phyloP scores from a whole-genome alignment of 116 monocot species.

The Dioscorea cayenensis region DNA sequence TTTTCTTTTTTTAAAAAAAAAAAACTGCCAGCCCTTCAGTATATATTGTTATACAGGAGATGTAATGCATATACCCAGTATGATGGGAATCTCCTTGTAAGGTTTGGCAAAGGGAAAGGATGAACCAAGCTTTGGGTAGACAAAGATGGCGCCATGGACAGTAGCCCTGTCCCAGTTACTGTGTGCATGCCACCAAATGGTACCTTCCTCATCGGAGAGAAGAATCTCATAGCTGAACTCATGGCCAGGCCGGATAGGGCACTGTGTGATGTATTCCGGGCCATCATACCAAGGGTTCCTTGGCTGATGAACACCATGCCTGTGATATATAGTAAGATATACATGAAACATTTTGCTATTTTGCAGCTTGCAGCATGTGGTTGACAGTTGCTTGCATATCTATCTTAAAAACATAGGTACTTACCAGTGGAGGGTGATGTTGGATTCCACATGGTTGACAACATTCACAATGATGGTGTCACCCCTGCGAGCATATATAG shows the following conservation, averaged over 20 bases:
- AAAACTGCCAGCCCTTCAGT: no score
- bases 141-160: slow-evolving; percentile 38
- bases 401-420: not conserved
- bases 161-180: slow-evolving; percentile 31
- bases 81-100: slow-evolving; percentile 28
- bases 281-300: slow-evolving; percentile 43
- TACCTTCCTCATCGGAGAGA: slow-evolving; percentile 35
- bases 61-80: slow-evolving; percentile 9
- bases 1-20: no score
- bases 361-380: not conserved
- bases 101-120: slow-evolving; percentile 33
- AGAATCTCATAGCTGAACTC: slow-evolving; percentile 22
- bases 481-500: slow-evolving; percentile 17
- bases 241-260: slow-evolving; percentile 26
- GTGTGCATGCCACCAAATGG: slow-evolving; percentile 49
- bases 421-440: slow-evolving; percentile 39
- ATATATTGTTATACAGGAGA: no score
- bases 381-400: not conserved
- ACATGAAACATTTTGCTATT: not conserved
- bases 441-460: slow-evolving; percentile 18
- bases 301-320: slow-evolving; percentile 41
- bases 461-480: slow-evolving; percentile 22
- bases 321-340: not conserved
- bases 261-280: slow-evolving; percentile 38
- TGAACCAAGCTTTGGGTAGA: slow-evolving; percentile 11